These are phyloP conservation scores for Trichoderma virens DNA, from an alignment of 495 filamentous ascomycete genomes.

Conservation along the genomic window DNA sequence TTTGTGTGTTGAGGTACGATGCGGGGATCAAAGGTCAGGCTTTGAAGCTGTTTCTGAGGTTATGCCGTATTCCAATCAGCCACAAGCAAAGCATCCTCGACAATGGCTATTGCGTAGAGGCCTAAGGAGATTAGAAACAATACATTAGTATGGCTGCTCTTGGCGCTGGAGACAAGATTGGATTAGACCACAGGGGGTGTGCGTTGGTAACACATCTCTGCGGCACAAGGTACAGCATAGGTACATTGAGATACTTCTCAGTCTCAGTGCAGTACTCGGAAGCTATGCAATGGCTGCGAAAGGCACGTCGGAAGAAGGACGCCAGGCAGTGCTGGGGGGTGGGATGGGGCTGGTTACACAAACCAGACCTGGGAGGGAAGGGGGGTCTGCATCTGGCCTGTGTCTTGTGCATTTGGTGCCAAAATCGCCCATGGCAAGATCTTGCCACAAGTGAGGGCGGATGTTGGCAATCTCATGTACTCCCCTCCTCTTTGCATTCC, in stretches of 20 bases:
- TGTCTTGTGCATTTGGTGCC: background rate
- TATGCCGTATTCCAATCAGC: background rate
- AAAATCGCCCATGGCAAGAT: slow-evolving; percentile 2
- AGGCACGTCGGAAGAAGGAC: background rate
- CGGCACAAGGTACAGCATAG: background rate
- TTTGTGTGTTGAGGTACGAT: background rate
- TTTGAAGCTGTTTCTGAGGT: background rate
- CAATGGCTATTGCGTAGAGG: background rate
- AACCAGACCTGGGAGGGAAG: background rate
- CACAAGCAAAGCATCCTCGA: background rate
- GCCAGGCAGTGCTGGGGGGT: background rate
- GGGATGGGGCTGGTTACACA: background rate
- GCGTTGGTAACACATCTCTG: background rate
- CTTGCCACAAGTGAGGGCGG: background rate
- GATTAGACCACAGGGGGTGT: background rate
- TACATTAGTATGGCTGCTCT: background rate
- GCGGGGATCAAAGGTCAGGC: background rate
- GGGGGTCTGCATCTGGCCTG: background rate
- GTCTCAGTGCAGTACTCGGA: background rate
- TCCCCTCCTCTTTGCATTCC: background rate
- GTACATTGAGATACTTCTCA: background rate
- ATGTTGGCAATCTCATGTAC: background rate
- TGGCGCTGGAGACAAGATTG: background rate
- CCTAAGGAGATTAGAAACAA: background rate
- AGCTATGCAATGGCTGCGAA: background rate